Base-by-base conservation (phyloP, 306 rosid genomes). In the Calophaca sinica region DNA sequence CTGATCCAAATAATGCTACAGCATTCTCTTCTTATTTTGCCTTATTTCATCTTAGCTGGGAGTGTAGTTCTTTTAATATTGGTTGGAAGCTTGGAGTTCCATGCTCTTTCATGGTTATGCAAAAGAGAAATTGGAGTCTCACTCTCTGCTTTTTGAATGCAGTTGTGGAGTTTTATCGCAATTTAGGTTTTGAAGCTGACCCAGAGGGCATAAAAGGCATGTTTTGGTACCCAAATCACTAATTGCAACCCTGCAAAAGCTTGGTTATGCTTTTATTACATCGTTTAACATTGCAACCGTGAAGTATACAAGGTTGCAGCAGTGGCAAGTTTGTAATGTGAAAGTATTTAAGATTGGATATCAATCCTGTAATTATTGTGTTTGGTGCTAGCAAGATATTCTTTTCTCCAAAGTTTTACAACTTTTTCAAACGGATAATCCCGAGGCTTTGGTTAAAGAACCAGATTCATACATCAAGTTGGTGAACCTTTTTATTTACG, bases 191-290 rank as follows among this genome's bases (percentile, higher is more conserved):
- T 69, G 90, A 94, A 86, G 84, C 97, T 46, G 99, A 94, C 73
- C 99, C 97, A 0, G 99, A 90, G 87, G 99, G 99, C 70, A 92
- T 94, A 58, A 87, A 94, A 86, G 99, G 96, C 76, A 92, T 94
- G 99, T 90, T 94, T 74, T 92, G 99, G 97, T 85, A 94, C 80
- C 97, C 98, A 10, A 90, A 82, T 70, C 81, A 79, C 53, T 91
- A 74, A 74, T 44, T 38, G 26, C 48, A 20, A 71, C 62, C 49
- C 28, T 74, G 73, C 68, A 76, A 53, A 77, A 68, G 52, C 31
- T 66, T 78, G 63, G 50, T 53, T 79, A 20, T 12, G 62, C 64
- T 55, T 28, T 2, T 74, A 12, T 53, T 42, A 51, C 68, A 42
- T 62, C 55, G 49, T 33, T n/a, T 48, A 31, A 44, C 63, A 58